Percentiles rank a stretch among this genome's conserved stretches.
These are phyloP conservation scores for Oryza brachyantha DNA, from an alignment of 176 grass and related monocot species.

Conservation along the genomic window DNA sequence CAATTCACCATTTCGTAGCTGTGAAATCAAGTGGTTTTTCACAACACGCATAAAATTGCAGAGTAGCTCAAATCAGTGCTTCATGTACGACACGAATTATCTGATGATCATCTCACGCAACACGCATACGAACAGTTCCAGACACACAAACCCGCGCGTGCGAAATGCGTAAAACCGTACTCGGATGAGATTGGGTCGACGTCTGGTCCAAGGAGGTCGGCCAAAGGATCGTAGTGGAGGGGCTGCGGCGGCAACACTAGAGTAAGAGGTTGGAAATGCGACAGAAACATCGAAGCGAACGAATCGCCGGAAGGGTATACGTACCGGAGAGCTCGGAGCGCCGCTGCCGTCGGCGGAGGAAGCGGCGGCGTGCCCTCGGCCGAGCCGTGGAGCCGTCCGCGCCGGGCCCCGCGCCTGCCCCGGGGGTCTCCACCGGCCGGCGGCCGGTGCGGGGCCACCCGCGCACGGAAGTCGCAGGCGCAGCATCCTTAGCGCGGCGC, in stretches of 20 bases:
- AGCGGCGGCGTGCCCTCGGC: slow-evolving; percentile 1
- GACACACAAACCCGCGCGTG: neutral
- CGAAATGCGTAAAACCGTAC: slow-evolving; percentile 14
- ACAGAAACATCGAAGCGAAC: neutral
- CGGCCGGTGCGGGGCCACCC: neutral
- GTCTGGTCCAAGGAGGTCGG: slow-evolving; percentile 50
- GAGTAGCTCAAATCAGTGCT: neutral
- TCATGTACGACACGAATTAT: neutral
- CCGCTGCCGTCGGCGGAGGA: slow-evolving; percentile 18
- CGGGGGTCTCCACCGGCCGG: slow-evolving; percentile 23
- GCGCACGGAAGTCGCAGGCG: slow-evolving; percentile 22
- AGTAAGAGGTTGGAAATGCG: neutral
- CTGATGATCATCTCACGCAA: neutral
- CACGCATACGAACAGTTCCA: neutral
- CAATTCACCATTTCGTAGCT: neutral
- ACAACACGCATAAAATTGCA: neutral
- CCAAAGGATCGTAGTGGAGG: slow-evolving; percentile 49
- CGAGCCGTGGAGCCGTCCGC: neutral
- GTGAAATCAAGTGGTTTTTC: neutral
- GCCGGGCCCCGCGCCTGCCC: neutral
- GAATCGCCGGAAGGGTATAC: neutral
- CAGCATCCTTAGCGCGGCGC: slow-evolving; percentile 8
- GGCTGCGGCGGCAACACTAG: slow-evolving; percentile 35
- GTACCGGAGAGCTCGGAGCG: slow-evolving; percentile 10
- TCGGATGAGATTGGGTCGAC: slow-evolving; percentile 24